Evolutionary conservation across 352 stramenopile species (phyloP).

Genomic region (Blastocystis sp.): DNA sequence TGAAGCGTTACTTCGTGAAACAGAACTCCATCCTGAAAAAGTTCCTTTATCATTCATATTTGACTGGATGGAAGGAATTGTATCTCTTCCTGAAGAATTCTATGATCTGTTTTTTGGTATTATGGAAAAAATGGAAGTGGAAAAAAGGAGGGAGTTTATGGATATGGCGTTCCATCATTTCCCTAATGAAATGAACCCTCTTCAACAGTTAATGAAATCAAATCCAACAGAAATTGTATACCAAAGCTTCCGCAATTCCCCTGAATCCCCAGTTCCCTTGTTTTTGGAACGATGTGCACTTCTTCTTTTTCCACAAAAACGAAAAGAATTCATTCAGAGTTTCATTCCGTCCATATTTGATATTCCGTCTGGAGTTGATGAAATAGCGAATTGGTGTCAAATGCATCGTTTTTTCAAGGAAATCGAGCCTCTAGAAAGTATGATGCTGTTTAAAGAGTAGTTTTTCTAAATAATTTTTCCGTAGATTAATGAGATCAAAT

Average conservation of each 20-base stretch:
- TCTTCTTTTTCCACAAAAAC: neutral
- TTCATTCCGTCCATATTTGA: neutral
- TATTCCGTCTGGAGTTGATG: neutral
- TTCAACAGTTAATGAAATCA: neutral
- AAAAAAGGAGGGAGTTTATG: neutral
- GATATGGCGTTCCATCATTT: neutral
- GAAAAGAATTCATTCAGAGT: neutral
- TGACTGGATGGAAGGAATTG: neutral
- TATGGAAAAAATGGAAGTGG: neutral
- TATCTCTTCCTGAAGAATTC: neutral
- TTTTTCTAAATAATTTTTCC: neutral
- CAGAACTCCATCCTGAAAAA: neutral
- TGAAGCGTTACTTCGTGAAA: neutral
- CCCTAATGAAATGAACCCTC: neutral
- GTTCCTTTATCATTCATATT: neutral
- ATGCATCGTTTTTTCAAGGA: neutral
- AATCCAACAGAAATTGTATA: neutral
- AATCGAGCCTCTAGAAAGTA: neutral
- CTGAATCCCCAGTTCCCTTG: neutral
- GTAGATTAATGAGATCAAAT: neutral
- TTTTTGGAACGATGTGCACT: neutral
- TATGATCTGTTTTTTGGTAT: neutral
- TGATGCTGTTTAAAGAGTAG: neutral
- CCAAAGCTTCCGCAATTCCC: neutral
- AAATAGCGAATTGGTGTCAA: neutral